Evolutionary conservation across 148 eudicot genomes (phyloP), one percentile per base, ranked within the genome.

Genomic region (Heliamphora exappendiculata): DNA sequence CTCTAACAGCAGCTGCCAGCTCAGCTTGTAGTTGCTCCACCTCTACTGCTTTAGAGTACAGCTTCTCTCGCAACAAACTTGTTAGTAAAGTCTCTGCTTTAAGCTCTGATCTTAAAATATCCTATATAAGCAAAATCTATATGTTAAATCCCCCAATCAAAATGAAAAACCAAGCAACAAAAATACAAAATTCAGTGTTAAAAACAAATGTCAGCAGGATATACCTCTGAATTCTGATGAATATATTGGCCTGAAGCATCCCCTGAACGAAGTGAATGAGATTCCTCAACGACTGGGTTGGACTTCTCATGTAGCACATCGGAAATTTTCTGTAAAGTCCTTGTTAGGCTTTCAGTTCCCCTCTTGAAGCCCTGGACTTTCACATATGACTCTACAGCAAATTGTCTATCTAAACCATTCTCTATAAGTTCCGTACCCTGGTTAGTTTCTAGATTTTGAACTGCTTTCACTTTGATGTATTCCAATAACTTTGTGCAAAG

Each of bases 21-120:
- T 92, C 97, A 65, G 98, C 97, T 82, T 90, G 86, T 76, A 92
- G 80, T 80, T 88, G 97, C 79, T 95, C 98, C 72, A 87, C 72
- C 57, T 95, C 91, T 58, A 84, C 78, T 66, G 85, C 93, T 75
- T 87, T 89, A 58, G 87, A 80, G 85, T 84, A 91, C 42, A 95
- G 81, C 81, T 87, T 95, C 73, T 95, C 97, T 55, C 90, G 89
- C 68, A 92, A 79, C 39, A 95, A 67, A 64, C 85, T 87, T 12
- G 98, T 95, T 58, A 95, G 73, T 60, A 95, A 83, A 57, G 79
- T 78, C 85, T 95, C 98, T 57, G 90, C 91, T 86, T 82, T 89
- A 22, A 95, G 88, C 82, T 89, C 92, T 59, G 86, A 87, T 79
- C 72, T 86, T 50, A 87, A 37, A 3, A 62, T 65, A 28, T 83